Evolutionary conservation across 1,284 basidiomycete species (phyloP).

Genomic region (Retiboletus flavoniger): DNA sequence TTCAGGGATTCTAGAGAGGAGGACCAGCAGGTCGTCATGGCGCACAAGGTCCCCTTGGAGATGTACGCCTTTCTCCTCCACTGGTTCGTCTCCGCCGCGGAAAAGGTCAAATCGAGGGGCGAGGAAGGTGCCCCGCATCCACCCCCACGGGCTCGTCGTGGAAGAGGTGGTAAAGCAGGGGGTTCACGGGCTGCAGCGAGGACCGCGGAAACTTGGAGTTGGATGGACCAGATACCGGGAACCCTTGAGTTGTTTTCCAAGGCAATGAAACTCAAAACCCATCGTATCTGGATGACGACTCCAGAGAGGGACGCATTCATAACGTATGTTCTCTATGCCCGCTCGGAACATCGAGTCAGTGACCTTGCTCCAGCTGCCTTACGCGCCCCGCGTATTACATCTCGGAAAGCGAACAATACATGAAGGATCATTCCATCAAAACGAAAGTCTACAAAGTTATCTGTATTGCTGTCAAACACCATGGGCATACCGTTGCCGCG

Average conservation of each 20-base stretch:
- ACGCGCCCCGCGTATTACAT: conserved; percentile 85
- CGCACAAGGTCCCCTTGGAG: conserved; percentile 76
- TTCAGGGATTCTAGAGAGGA: conserved; percentile 65
- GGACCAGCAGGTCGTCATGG: conserved; percentile 66
- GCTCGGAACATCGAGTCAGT: conserved; percentile 4
- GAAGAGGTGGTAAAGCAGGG: conserved; percentile 60
- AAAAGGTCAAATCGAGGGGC: conserved; percentile 63
- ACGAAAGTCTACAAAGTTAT: conserved; percentile 84
- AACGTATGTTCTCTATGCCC: conserved; percentile 47
- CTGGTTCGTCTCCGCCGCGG: conserved; percentile 80
- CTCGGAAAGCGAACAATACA: conserved; percentile 83
- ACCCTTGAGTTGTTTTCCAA: conserved; percentile 71
- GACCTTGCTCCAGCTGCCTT: conserved; percentile 61
- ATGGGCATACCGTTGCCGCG: conserved; percentile 80
- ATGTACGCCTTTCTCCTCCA: conserved; percentile 85
- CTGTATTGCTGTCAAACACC: conserved; percentile 89
- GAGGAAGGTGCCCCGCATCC: conserved; percentile 53
- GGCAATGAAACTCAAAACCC: conserved; percentile 71
- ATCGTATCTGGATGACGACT: conserved; percentile 84
- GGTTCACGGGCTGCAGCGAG: conserved; percentile 38
- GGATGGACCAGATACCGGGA: conserved; percentile 74
- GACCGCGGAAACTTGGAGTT: conserved; percentile 64
- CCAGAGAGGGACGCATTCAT: conserved; percentile 84
- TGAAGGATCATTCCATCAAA: conserved; percentile 77
- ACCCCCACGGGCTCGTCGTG: conserved; percentile 50